These are phyloP conservation scores for Solanum hybrid DNA, from an alignment of 305 asterid species.

Conservation along the genomic window DNA sequence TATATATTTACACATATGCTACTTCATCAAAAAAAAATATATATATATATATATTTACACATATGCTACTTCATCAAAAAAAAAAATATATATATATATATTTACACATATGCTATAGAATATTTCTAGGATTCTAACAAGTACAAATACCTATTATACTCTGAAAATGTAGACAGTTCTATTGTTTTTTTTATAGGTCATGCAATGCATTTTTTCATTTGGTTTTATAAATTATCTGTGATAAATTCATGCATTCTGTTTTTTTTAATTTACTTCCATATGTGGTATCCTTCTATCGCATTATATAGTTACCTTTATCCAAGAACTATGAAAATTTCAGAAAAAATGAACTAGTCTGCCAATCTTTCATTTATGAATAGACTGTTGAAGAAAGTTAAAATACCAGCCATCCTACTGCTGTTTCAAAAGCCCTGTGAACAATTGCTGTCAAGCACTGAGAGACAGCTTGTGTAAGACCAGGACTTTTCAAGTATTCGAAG, in stretches of 20 bases:
- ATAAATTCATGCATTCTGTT: not conserved
- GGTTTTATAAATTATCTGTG: not conserved
- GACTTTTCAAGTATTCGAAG: conserved; percentile 92
- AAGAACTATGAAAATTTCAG: not conserved
- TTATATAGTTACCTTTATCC: not conserved
- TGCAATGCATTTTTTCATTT: not conserved
- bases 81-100: too few species aligned
- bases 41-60: too few species aligned
- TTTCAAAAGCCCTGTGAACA: conserved; percentile 87
- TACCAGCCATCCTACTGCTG: conserved; percentile 93
- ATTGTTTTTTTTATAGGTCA: not conserved
- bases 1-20: too few species aligned
- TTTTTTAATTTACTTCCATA: not conserved
- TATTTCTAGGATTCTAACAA: not conserved
- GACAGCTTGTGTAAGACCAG: conserved; percentile 87
- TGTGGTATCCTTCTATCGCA: not conserved
- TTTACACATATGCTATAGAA: not conserved
- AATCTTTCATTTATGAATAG: not conserved
- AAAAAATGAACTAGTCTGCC: not conserved
- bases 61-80: too few species aligned
- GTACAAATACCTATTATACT: not conserved
- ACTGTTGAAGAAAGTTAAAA: not conserved
- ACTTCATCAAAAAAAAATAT: too few species aligned
- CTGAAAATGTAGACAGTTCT: not conserved
- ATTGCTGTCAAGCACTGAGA: conserved; percentile 96